These are phyloP conservation scores for Suzukiozyma palmioleophila DNA, from an alignment of 1,139 yeast genomes.

Conservation along the genomic window DNA sequence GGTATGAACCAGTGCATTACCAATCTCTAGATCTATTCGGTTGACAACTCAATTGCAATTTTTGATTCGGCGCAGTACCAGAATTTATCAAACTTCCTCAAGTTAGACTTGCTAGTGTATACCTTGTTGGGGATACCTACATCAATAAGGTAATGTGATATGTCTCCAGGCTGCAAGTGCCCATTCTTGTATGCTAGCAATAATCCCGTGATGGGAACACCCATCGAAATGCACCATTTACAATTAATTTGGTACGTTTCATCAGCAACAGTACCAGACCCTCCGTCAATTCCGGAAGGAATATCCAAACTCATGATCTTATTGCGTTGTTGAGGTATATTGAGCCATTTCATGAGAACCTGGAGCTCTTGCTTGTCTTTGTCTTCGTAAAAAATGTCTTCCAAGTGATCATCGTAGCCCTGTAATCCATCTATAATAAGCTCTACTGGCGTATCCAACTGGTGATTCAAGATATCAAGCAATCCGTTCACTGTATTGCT, in stretches of 20 bases:
- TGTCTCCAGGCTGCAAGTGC: slow-evolving; percentile 29
- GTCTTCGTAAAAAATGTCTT: slow-evolving; percentile 38
- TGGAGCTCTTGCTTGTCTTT: slow-evolving; percentile 41
- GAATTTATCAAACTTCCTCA: slow-evolving; percentile 41
- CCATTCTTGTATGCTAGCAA: slow-evolving; percentile 55
- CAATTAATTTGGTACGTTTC: slow-evolving; percentile 30
- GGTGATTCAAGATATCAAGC: slow-evolving; percentile 29
- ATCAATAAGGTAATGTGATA: slow-evolving; percentile 64
- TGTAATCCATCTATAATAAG: slow-evolving; percentile 77
- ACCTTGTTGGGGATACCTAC: slow-evolving; percentile 63
- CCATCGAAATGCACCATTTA: slow-evolving; percentile 63
- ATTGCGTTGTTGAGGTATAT: slow-evolving; percentile 42
- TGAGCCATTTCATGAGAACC: slow-evolving; percentile 65
- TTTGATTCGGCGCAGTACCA: slow-evolving; percentile 40
- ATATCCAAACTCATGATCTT: slow-evolving; percentile 70
- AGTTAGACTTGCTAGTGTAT: slow-evolving; percentile 34
- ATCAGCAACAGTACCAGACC: slow-evolving; percentile 59
- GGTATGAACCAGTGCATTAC: too few species aligned
- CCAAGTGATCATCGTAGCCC: slow-evolving; percentile 72
- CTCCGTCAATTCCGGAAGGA: slow-evolving; percentile 83
- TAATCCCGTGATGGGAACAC: slow-evolving; percentile 68
- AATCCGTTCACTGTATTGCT: slow-evolving; percentile 29
- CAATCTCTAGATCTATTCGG: not conserved
- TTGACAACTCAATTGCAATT: slow-evolving; percentile 21
- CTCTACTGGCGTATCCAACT: slow-evolving; percentile 71